Evolutionary conservation across 2,329 filamentous ascomycete genomes (phyloP), one percentile per base, ranked within the genome.

Genomic region (Chaetomium olivaceum): DNA sequence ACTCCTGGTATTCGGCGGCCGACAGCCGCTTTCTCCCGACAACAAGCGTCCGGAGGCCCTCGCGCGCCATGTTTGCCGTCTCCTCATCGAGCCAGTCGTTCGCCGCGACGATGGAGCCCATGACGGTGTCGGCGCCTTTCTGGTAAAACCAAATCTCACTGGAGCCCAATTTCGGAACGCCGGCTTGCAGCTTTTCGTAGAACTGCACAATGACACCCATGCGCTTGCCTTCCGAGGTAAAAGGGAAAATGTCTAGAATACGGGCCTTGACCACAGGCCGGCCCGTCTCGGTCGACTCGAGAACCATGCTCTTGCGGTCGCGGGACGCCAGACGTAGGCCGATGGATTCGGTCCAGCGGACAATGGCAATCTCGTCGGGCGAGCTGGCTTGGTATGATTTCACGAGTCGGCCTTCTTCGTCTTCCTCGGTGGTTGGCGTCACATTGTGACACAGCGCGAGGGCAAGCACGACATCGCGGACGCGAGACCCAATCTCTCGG

Each of bases 61-160:
- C 96, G 57, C 95, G 89, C 6, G 96, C 96, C 96, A 99, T 99
- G 76, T 99, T 99, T n/a, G 92, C 92, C 0, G 95, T 98, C 77
- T 99, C 95, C 77, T 99, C 95, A 71, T 99, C 95, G 0, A 99
- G 87, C 96, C 95, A 99, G 80, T 99, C 95, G 74, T 98, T 99
- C 21, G 93, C 88, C 8, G 91, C 92, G 43, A 99, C 95, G 70
- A 99, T 98, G 3, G 89, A 85, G n/a, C 89, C 87, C 96, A 99
- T 99, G 69, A 99, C 94, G 0, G 95, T 98, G 76, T 99, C 96
- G 2, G 95, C 96, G 67, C 95, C 95, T 78, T 99, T 99, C 74
- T 99, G 93, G 75, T 94, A 98, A 79, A 99, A 99, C 91, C 94
- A 97, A 33, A 98, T 94, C 74, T 98, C 94, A 16, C 91, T 88